Evolutionary conservation across 2,329 filamentous ascomycete genomes (phyloP), one percentile per base, ranked within the genome.

Genomic region (Colletotrichum eleusines): DNA sequence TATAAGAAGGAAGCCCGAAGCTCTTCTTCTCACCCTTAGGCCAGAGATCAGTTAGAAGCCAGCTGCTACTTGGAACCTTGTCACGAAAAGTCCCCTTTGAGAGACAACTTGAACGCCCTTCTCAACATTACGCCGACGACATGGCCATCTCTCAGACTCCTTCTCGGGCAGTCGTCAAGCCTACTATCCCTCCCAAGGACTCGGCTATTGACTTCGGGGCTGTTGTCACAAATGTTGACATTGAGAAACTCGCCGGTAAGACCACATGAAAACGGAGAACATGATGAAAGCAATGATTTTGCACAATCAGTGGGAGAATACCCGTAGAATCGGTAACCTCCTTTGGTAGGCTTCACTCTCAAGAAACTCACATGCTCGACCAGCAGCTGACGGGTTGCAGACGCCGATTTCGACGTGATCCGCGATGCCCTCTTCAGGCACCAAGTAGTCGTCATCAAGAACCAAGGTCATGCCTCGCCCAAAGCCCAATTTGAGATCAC

Each of bases 401-500:
- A 93, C 74, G 84, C 83, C 74, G 89, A 92, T 75, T 94, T 93
- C 77, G 81, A 85, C 9, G 78, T 85, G 26, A 89, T 95, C 76
- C 87, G 86, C 70, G 81, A 89, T 23, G 88, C 91, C 1, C 86
- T 94, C 5, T 94, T 92, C 83, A 85, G 81, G 16, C 83, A 92
- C 76, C 90, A 92, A 72, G 87, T 94, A 18, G 83, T 94, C 14
- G 85, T 94, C 35, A 87, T 95, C 82, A 94, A 92, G 78, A 84
- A 88, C 76, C 91, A 94, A 77, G 76, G 83, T 53, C 83, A 87
- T 51, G 83, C 91, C 31, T 88, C 90, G 0, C 90, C 93, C 1
- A 89, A 88, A 76, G 90, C 91, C 9, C 92, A 95, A 77, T 95
- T 90, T 76, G 88, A 91, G 73, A 84, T 95, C 50, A 95, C 92